phyloP scores from a whole-genome alignment of 1,139 yeast species.

The Yamadazyma oceani region DNA sequence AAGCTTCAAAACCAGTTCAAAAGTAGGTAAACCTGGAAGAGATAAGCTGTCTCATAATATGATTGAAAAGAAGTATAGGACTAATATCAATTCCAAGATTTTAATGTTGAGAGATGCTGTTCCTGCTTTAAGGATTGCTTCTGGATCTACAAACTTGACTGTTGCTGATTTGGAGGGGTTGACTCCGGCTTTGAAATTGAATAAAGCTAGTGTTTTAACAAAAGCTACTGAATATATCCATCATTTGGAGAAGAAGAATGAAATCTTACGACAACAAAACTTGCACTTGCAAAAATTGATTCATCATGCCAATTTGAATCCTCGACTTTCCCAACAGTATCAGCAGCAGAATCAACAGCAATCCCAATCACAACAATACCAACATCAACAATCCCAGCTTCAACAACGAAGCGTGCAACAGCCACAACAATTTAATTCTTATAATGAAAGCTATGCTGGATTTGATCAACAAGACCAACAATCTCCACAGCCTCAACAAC shows the following conservation, averaged over 20 bases:
- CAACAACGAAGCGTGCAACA: constrained; percentile 1
- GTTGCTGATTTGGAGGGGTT: constrained; percentile 73
- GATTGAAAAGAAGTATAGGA: constrained; percentile 77
- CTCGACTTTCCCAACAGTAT: constrained; percentile 7
- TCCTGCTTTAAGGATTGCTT: constrained; percentile 57
- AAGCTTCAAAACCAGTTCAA: constrained; percentile 10
- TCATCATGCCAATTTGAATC: constrained; percentile 27
- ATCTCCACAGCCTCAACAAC: constrained; percentile 14
- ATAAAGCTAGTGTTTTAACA: constrained; percentile 84
- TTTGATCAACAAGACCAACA: constrained; percentile 4
- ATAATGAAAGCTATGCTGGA: neutral
- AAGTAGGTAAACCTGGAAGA: constrained; percentile 42
- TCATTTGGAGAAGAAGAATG: constrained; percentile 75
- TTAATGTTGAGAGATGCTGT: constrained; percentile 72
- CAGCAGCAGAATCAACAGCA: constrained; percentile 4
- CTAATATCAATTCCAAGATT: constrained; percentile 68
- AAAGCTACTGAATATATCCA: constrained; percentile 90
- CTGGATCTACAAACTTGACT: constrained; percentile 39
- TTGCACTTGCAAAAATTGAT: constrained; percentile 44
- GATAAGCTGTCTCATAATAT: constrained; percentile 74
- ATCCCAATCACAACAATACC: constrained; percentile 4
- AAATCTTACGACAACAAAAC: constrained; percentile 54
- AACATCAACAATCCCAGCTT: constrained; percentile 4
- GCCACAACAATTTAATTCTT: neutral
- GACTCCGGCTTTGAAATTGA: constrained; percentile 82